Conservation (phyloP, 108 stramenopile genomes). For the Nannochloropsis oceanica region DNA sequence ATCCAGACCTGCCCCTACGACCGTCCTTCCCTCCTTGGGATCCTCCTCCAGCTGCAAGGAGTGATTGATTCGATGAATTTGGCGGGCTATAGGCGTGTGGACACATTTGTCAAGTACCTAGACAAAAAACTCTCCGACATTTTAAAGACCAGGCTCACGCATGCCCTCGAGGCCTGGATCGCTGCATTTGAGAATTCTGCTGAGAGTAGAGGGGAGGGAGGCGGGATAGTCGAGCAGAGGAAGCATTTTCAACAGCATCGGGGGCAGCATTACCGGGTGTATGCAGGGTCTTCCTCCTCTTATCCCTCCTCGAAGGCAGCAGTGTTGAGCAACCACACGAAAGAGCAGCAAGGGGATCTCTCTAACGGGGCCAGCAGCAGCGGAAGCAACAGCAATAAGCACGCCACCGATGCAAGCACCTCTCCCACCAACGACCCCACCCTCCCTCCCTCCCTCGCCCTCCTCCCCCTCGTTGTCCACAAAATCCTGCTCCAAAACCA, state of each 20-base stretch:
- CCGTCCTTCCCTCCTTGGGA: background rate
- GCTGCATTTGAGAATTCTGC: background rate
- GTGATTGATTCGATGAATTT: conserved; percentile 37
- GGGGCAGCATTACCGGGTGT: background rate
- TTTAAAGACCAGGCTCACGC: conserved; percentile 47
- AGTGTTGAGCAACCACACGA: background rate
- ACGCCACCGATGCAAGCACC: background rate
- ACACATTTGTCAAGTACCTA: conserved; percentile 32
- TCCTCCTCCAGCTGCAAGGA: conserved; percentile 9
- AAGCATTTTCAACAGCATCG: background rate
- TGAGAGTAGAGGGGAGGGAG: background rate
- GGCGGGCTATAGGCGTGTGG: conserved; percentile 35
- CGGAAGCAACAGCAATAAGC: background rate
- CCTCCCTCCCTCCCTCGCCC: background rate
- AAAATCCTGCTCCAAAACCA: background rate
- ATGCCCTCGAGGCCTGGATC: conserved; percentile 7
- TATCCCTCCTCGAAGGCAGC: no score
- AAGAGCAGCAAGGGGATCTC: background rate
- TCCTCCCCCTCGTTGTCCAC: background rate
- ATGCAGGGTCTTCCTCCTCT: no score
- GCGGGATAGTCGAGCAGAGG: background rate
- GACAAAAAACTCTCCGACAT: conserved; percentile 49
- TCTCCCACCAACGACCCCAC: background rate
- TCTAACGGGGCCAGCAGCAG: background rate
- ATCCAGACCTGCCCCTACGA: conserved; percentile 31